Evolutionary conservation across 495 filamentous ascomycete genomes (phyloP), one percentile per base, ranked within the genome.

Genomic region (Aspergillus bridgeri): DNA sequence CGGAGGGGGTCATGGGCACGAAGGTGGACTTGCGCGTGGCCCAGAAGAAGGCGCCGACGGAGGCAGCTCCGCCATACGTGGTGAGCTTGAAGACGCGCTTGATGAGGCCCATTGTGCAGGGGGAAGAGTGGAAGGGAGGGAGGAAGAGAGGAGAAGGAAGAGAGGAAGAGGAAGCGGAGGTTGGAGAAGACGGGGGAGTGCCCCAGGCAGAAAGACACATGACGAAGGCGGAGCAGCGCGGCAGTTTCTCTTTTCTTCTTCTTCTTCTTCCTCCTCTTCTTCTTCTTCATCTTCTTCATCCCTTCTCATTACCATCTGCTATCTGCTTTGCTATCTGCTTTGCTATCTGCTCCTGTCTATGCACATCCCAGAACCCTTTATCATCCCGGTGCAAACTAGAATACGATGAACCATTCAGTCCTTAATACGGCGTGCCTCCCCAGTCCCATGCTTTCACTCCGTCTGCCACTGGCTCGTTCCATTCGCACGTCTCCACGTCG

Each of bases 31-130:
- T 70, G 64, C 77, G 78, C 20, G 77, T 79, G 56, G 63, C 63
- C 20, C 68, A 66, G 63, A 74, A 72, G 65, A 78, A 80, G 45
- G 70, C 53, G 54, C 79, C 68, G 65, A 69, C 57, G 24, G 76
- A 69, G 65, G 75, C 74, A 21, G 70, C 69, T 21, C 67, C 72
- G 20, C 75, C 73, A 48, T 76, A 58, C 54, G 74, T 70, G 53
- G 70, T 63, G 3, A 77, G 68, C 53, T 76, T 79, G 29, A 80
- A 49, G 51, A 73, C 61, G 52, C 71, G 70, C 22, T 68, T 72
- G 60, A 81, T 62, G 49, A 84, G 53, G 44, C 79, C 80, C 81
- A 83, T 83, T 21, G 45, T 70, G 58, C n/a, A n/a, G n/a, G n/a
- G n/a, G n/a, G 42, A 23, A 19, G 23, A 27, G 29, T 43, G 21